These are phyloP conservation scores for Aegle marmelos DNA, from an alignment of 345 rosid species.

Conservation along the genomic window DNA sequence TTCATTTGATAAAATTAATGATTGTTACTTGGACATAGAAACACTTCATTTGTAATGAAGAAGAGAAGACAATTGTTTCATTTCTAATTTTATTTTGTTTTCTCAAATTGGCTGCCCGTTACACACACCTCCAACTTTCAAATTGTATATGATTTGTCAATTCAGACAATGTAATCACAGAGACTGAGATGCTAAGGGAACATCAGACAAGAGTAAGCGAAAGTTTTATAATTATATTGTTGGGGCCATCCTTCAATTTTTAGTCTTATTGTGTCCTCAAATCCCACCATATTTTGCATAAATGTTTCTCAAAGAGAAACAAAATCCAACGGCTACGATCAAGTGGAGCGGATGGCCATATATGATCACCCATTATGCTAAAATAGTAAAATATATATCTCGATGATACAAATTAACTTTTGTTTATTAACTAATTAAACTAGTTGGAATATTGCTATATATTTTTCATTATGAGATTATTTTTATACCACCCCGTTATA, in stretches of 20 bases:
- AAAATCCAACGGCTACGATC: conserved; percentile 18
- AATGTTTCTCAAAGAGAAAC: conserved; percentile 32
- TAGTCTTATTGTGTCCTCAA: conserved; percentile 20
- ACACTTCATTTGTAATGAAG: background rate
- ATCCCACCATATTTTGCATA: conserved; percentile 25
- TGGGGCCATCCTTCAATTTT: conserved; percentile 21
- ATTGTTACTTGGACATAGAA: background rate
- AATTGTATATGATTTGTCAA: conserved; percentile 16
- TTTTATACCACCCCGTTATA: too few species aligned
- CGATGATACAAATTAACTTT: background rate
- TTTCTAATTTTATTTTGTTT: background rate
- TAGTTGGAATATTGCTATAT: background rate
- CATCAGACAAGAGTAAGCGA: conserved; percentile 30
- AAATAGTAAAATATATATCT: background rate
- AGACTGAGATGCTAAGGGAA: conserved; percentile 26
- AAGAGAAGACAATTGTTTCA: background rate
- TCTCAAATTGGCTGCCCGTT: background rate
- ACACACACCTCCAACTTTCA: conserved; percentile 8
- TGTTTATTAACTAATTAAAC: background rate
- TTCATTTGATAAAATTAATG: background rate
- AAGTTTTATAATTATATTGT: conserved; percentile 22
- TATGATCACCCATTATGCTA: background rate
- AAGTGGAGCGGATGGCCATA: conserved; percentile 4
- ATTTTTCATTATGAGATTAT: too few species aligned
- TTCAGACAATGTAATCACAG: conserved; percentile 21